These are phyloP conservation scores for Zygnema circumcarinatum DNA, from an alignment of 139 green algal genomes.

Conservation along the genomic window DNA sequence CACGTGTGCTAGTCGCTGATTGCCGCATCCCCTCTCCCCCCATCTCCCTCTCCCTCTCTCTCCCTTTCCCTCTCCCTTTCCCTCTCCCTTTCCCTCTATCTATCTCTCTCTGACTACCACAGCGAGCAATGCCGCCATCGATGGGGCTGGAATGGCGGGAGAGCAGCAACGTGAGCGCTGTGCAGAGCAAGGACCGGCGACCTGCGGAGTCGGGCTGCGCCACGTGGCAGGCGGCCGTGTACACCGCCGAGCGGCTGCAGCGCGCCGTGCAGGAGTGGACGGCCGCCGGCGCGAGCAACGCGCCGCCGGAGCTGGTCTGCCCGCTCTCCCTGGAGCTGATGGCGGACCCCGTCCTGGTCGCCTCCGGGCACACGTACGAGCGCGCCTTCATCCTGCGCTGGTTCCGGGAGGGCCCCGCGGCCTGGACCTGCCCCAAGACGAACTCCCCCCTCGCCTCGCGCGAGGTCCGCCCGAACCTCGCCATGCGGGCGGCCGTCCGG, in stretches of 20 bases:
- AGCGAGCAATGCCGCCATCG: not conserved
- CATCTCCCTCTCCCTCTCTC: no score
- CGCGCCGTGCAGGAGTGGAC: not conserved
- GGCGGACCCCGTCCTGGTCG: slow-evolving; percentile 43
- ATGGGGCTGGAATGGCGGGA: not conserved
- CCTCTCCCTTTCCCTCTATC: no score
- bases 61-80: not conserved
- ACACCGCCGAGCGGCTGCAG: not conserved
- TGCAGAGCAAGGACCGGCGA: not conserved
- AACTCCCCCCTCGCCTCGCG: not conserved
- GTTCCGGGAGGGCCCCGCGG: slow-evolving; percentile 9
- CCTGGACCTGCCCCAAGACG: slow-evolving; percentile 33
- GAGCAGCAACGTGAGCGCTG: not conserved
- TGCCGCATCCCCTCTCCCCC: not conserved
- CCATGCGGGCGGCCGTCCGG: slow-evolving; percentile 1
- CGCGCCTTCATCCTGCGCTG: slow-evolving; percentile 29
- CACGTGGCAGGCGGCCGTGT: no score
- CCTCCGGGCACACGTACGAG: slow-evolving; percentile 51
- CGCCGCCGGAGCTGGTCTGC: slow-evolving; percentile 25
- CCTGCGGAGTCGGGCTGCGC: not conserved
- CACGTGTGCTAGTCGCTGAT: not conserved
- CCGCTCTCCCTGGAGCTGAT: slow-evolving; percentile 53
- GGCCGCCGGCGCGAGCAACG: not conserved
- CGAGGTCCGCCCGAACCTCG: not conserved
- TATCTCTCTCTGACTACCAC: no score